These are phyloP conservation scores for Durusdinium trenchii DNA, from an alignment of 73 alveolate genomes.

Conservation along the genomic window DNA sequence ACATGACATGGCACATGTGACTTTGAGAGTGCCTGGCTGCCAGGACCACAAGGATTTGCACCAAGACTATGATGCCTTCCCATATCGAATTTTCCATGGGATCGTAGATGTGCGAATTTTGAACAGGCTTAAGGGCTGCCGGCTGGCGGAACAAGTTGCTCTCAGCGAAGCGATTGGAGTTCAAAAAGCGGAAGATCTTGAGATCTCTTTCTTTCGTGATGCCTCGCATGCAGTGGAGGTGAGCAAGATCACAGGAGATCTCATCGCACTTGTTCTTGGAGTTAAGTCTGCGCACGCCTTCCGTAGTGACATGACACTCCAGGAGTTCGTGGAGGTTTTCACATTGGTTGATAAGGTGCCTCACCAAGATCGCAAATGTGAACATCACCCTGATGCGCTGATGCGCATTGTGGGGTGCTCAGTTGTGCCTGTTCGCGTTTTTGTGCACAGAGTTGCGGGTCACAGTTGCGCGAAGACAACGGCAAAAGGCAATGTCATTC, in stretches of 20 bases:
- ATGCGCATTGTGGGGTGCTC: conserved; percentile 5
- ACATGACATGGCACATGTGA: too few species aligned
- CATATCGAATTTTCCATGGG: conserved; percentile 52
- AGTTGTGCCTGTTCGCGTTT: too few species aligned
- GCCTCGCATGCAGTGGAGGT: conserved; percentile 44
- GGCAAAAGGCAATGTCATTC: too few species aligned
- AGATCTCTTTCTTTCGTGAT: conserved; percentile 4
- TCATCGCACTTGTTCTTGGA: conserved; percentile 48
- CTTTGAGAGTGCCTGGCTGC: too few species aligned
- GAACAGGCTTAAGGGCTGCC: conserved; percentile 10
- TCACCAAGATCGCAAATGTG: background rate
- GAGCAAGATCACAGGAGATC: conserved; percentile 58
- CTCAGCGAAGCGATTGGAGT: conserved; percentile 35
- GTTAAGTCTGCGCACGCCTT: background rate
- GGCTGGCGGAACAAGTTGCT: conserved; percentile 1
- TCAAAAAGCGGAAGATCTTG: conserved; percentile 47
- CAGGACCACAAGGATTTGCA: conserved; percentile 81
- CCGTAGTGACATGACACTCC: conserved; percentile 53
- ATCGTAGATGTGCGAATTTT: conserved; percentile 32
- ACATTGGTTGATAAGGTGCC: background rate
- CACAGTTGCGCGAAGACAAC: too few species aligned
- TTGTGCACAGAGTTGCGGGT: too few species aligned
- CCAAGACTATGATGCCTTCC: conserved; percentile 43
- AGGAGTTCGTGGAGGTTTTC: conserved; percentile 34
- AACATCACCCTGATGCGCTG: conserved; percentile 63